Percentiles rank a stretch among this genome's conserved stretches.
Evolutionary conservation across 192 early-diverging fungal genomes (phyloP).

Genomic region (Lobosporangium transversale): DNA sequence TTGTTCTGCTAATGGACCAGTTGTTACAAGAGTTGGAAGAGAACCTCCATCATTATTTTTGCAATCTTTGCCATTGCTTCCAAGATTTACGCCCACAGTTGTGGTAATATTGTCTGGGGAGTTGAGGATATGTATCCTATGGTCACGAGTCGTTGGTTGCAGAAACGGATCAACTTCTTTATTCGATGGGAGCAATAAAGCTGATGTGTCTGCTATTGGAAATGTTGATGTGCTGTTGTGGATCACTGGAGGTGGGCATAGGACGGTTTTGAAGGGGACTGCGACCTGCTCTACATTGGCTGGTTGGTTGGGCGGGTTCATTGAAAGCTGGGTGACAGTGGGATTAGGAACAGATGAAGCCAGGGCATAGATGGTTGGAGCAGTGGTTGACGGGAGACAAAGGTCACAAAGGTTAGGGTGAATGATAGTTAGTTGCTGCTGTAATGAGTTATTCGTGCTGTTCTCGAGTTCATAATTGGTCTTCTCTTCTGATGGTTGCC

Average conservation of each 20-base stretch:
- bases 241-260: slow-evolving; percentile 5
- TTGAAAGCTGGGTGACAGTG: slow-evolving; percentile 25
- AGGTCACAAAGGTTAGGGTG: slow-evolving; percentile 13
- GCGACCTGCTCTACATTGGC: slow-evolving; percentile 6
- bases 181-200: no score
- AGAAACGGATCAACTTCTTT: no score
- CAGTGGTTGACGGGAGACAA: slow-evolving; percentile 1
- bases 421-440: slow-evolving; percentile 19
- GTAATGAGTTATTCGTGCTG: not conserved
- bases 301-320: slow-evolving; percentile 4
- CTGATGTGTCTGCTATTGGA: not conserved
- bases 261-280: slow-evolving; percentile 27
- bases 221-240: no score
- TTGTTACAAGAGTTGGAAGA: no score
- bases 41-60: no score
- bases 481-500: not conserved
- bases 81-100: no score
- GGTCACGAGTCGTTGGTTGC: no score
- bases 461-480: not conserved
- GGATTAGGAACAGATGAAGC: slow-evolving; percentile 32
- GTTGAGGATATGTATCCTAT: no score
- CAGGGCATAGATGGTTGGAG: slow-evolving; percentile 21
- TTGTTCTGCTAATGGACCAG: no score
- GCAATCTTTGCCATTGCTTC: no score
- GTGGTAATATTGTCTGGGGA: no score